Conservation (phyloP, 1,284 basidiomycete species). For the Earliella scabrosa region DNA sequence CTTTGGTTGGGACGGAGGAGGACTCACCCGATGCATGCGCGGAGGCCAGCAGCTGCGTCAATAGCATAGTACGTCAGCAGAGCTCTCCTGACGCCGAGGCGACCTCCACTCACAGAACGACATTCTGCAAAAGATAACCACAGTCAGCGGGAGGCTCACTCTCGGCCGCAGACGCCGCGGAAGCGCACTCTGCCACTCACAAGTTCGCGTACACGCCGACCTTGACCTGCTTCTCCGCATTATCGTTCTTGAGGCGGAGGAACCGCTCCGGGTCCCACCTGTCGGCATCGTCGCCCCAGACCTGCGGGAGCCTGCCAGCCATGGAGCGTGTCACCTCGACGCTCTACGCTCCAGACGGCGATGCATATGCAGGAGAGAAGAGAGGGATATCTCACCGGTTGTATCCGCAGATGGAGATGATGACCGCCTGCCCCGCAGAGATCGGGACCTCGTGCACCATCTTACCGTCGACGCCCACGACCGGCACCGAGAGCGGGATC, state of each 20-base stretch:
- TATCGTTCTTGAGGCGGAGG: not conserved
- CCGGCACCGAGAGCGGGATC: slow-evolving; percentile 43
- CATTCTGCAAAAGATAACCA: slow-evolving; percentile 1
- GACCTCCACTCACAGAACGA: slow-evolving; percentile 9
- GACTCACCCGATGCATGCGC: slow-evolving; percentile 33
- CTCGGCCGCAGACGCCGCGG: too few relatives aligned
- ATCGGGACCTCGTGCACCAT: slow-evolving; percentile 38
- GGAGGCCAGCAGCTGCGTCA: slow-evolving; percentile 9
- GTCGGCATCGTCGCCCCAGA: slow-evolving; percentile 54
- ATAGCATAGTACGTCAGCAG: not conserved
- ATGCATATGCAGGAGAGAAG: too few relatives aligned
- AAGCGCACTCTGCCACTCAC: slow-evolving; percentile 39
- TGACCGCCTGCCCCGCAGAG: slow-evolving; percentile 39
- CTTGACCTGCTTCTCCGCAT: slow-evolving; percentile 35
- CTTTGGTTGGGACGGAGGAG: not conserved
- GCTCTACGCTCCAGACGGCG: not conserved
- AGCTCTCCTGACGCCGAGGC: not conserved
- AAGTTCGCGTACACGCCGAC: slow-evolving; percentile 55
- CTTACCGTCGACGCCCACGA: slow-evolving; percentile 36
- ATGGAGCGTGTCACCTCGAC: not conserved
- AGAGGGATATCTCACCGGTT: slow-evolving; percentile 36
- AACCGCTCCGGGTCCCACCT: slow-evolving; percentile 8
- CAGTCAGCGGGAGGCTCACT: not conserved
- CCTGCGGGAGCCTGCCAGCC: slow-evolving; percentile 30
- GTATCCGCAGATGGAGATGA: slow-evolving; percentile 35